These are phyloP conservation scores for Acacia concinna DNA, from an alignment of 331 rosid species.

Conservation along the genomic window DNA sequence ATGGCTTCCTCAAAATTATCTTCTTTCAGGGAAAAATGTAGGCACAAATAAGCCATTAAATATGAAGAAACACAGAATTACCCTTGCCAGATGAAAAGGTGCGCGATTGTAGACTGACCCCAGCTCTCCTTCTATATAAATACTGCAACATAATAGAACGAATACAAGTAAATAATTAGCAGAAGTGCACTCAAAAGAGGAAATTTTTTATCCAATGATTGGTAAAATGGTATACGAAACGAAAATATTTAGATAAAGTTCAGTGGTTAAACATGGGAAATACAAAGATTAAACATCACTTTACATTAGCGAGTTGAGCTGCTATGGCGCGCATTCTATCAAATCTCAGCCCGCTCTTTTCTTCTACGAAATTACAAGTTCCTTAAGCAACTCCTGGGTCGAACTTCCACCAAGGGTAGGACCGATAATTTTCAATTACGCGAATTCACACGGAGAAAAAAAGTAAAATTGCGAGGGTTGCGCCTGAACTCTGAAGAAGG, in stretches of 20 bases:
- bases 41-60: background rate
- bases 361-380: background rate
- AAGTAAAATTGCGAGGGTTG: too few species aligned
- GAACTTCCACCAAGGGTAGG: background rate
- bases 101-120: constrained; percentile 45
- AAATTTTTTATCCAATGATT: background rate
- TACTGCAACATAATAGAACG: constrained; percentile 40
- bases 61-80: constrained; percentile 14
- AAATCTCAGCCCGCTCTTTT: background rate
- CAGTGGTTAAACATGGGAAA: background rate
- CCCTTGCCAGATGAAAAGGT: constrained; percentile 61
- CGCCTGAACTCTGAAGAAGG: background rate
- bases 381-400: background rate
- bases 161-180: background rate
- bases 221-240: background rate
- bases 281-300: background rate
- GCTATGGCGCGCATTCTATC: background rate
- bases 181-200: background rate
- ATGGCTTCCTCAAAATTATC: background rate
- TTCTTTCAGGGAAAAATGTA: background rate
- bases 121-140: constrained; percentile 48
- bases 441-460: too few species aligned
- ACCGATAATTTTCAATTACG: background rate
- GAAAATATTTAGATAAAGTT: background rate
- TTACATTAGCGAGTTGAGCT: constrained; percentile 8